These are phyloP conservation scores for Aspergillus sparsus DNA, from an alignment of 495 filamentous ascomycete genomes.

Conservation along the genomic window DNA sequence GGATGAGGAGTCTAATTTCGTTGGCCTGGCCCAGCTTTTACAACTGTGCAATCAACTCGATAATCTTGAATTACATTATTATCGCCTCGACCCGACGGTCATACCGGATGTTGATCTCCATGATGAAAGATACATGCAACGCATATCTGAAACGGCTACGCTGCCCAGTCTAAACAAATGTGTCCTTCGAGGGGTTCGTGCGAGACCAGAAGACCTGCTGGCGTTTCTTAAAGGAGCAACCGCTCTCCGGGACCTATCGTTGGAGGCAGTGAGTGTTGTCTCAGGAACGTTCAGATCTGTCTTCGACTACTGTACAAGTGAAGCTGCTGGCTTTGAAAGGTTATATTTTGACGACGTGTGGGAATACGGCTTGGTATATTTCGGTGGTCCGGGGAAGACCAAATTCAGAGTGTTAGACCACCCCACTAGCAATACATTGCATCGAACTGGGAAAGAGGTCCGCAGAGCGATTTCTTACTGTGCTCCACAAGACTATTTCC, in stretches of 20 bases:
- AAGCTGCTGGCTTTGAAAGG: background rate
- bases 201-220: conserved; percentile 1
- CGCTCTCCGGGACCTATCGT: background rate
- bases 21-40: background rate
- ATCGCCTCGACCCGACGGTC: background rate
- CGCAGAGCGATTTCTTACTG: background rate
- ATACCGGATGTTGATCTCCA: background rate
- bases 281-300: background rate
- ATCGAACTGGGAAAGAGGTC: background rate
- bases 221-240: background rate
- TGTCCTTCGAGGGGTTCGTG: background rate
- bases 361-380: background rate
- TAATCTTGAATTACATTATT: conserved; percentile 6
- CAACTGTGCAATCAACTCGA: background rate
- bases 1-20: background rate
- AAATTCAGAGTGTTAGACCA: background rate
- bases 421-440: background rate
- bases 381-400: background rate
- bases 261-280: background rate
- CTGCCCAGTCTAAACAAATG: background rate
- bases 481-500: background rate
- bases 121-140: background rate
- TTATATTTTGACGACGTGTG: conserved; percentile 4
- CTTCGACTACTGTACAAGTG: conserved; percentile 6
- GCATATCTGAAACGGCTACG: background rate